These are phyloP conservation scores for Ajuga chamaepitys DNA, from an alignment of 257 asterid species.

Conservation along the genomic window DNA sequence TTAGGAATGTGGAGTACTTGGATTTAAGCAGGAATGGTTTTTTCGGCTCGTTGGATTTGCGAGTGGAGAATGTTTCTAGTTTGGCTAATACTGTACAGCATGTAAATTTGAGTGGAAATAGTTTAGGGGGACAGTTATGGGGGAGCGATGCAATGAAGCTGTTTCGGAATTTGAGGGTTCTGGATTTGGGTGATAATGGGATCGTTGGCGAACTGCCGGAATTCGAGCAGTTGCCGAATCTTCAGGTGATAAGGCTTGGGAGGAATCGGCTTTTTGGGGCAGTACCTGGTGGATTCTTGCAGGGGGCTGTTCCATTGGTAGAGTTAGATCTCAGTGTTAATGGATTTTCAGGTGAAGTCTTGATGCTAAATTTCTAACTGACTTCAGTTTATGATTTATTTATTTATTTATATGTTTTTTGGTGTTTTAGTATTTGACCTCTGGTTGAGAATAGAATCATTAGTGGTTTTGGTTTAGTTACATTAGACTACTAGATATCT, in stretches of 20 bases:
- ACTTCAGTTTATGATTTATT: background rate
- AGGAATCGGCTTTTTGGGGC: constrained; percentile 57
- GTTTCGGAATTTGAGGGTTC: constrained; percentile 58
- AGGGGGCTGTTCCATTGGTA: constrained; percentile 51
- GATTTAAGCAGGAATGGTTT: constrained; percentile 71
- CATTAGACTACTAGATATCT: background rate
- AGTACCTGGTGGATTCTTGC: constrained; percentile 54
- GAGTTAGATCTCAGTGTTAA: constrained; percentile 80
- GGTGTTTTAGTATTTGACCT: background rate
- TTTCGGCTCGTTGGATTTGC: constrained; percentile 45
- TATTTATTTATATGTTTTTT: background rate
- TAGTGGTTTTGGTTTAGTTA: background rate
- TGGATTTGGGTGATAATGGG: constrained; percentile 64
- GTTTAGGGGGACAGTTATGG: constrained; percentile 54
- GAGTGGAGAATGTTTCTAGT: constrained; percentile 49
- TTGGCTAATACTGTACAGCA: constrained; percentile 59
- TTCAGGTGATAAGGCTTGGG: constrained; percentile 53
- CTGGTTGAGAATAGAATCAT: constrained; percentile 9
- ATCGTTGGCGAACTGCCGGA: constrained; percentile 60
- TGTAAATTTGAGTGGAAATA: constrained; percentile 61
- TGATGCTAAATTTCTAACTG: constrained; percentile 11
- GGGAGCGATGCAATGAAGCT: constrained; percentile 34
- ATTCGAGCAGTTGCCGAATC: constrained; percentile 43
- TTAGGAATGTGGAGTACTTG: constrained; percentile 60
- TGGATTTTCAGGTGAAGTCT: constrained; percentile 64